Evolutionary conservation across 2,329 filamentous ascomycete species (phyloP).

Genomic region (Verticillium klebahnii): DNA sequence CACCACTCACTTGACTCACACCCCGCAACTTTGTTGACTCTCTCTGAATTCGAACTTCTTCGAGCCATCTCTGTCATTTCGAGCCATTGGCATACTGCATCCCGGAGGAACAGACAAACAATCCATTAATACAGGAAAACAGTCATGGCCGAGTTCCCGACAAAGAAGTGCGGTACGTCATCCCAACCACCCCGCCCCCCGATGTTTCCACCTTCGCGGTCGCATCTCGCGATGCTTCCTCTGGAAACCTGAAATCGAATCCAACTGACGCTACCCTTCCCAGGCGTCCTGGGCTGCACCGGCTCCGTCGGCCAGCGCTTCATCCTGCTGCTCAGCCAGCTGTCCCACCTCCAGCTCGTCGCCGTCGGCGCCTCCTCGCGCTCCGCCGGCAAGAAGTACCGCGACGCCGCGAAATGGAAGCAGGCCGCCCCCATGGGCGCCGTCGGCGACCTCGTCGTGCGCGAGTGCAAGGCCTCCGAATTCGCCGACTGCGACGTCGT

Average conservation of each 20-base stretch:
- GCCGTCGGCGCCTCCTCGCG: slow-evolving; percentile 85
- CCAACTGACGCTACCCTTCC: not conserved
- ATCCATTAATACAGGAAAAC: not conserved
- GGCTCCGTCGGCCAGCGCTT: slow-evolving; percentile 95
- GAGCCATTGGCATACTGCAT: not conserved
- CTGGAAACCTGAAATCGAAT: not conserved
- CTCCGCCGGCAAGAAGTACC: slow-evolving; percentile 90
- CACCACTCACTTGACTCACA: slow-evolving; percentile 11
- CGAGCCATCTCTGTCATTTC: not conserved
- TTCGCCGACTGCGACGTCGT: slow-evolving; percentile 90
- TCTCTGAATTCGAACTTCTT: not conserved
- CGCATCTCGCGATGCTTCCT: not conserved
- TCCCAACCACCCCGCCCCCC: not conserved
- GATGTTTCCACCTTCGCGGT: slow-evolving; percentile 1
- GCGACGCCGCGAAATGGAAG: slow-evolving; percentile 93
- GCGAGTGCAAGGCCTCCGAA: slow-evolving; percentile 75
- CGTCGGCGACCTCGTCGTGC: slow-evolving; percentile 76
- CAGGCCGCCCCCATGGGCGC: slow-evolving; percentile 78
- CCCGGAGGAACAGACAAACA: not conserved
- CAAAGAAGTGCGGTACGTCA: slow-evolving; percentile 54
- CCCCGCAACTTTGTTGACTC: not conserved
- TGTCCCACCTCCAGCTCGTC: slow-evolving; percentile 81
- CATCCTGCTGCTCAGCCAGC: slow-evolving; percentile 82
- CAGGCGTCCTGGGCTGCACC: slow-evolving; percentile 81
- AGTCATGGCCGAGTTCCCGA: slow-evolving; percentile 37